Base-by-base conservation (phyloP, 345 rosid genomes). In the Ceriops zippeliana region DNA sequence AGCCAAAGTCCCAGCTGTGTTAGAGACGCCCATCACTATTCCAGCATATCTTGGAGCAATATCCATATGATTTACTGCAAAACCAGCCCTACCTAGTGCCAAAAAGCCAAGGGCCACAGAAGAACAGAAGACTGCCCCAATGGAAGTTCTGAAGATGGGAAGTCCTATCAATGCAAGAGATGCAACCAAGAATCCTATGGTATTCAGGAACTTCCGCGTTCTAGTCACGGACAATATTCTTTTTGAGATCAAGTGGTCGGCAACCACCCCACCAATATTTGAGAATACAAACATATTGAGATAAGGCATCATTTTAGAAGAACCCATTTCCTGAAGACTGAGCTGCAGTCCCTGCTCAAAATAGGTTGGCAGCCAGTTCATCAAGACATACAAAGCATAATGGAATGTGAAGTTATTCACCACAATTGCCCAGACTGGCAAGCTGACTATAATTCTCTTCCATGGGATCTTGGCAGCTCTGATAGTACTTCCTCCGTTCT, bases 21-120 rank as follows among this genome's bases (percentile, higher is more conserved):
- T 95, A 2, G 99, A 95, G 75, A 95, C 96, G 24, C 96, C 96
- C 99, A 95, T 95, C 60, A 91, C 91, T 28, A 91, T 91, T 58
- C 99, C 96, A 0, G 99, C 99, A 62, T 95, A 91, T 78, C 89
- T 83, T 1, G 99, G 99, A 54, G 99, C 96, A 67, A 95, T 95
- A 75, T 95, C 99, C 98, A 95, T 91, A 78, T 91, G 99, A 80
- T 95, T 95, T 70, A 95, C 96, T 0, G 99, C 99, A 72, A 95
- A 91, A 28, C 99, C 99, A n/a, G 99, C 95, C 75, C 97, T 86
- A 47, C 97, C 96, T 28, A 95, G 70, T 13, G 99, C 99, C 74
- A 95, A 73, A 76, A 86, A 95, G 52, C 98, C 98, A 53, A 95
- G 96, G 61, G 96, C 99, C 65, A 87, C 76, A 1, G 99, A 90